These are phyloP conservation scores for Sphenostylis stenocarpa DNA, from an alignment of 306 rosid genomes.

Conservation along the genomic window DNA sequence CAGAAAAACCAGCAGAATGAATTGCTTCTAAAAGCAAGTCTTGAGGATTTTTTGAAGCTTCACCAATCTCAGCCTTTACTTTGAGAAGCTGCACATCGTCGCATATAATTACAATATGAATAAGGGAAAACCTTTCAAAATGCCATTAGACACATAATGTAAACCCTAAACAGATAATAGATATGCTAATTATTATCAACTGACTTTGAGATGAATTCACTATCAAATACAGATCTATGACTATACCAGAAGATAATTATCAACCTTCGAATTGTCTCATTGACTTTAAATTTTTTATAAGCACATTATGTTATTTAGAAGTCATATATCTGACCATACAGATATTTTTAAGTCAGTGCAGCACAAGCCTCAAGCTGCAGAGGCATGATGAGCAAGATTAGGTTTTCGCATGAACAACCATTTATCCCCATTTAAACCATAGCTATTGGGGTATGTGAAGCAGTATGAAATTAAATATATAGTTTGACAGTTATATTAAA, in stretches of 20 bases:
- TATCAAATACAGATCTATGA: neutral
- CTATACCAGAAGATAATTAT: no score
- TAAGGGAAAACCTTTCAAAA: conserved; percentile 10
- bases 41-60: conserved; percentile 81
- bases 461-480: no score
- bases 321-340: neutral
- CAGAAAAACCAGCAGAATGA: conserved; percentile 84
- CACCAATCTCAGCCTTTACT: conserved; percentile 76
- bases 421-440: neutral
- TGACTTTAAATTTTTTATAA: neutral
- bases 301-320: neutral
- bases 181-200: no score
- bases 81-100: conserved; percentile 57
- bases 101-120: conserved; percentile 1
- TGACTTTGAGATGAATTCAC: no score
- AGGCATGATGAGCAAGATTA: neutral
- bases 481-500: no score
- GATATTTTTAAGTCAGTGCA: neutral
- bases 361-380: neutral
- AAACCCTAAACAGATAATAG: conserved; percentile 6
- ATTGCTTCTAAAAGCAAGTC: conserved; percentile 83
- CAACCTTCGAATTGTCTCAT: no score
- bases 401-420: neutral
- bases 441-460: neutral
- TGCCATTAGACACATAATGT: conserved; percentile 18